phyloP scores from a whole-genome alignment of 2,329 filamentous ascomycete species.

The Massarina eburnea region DNA sequence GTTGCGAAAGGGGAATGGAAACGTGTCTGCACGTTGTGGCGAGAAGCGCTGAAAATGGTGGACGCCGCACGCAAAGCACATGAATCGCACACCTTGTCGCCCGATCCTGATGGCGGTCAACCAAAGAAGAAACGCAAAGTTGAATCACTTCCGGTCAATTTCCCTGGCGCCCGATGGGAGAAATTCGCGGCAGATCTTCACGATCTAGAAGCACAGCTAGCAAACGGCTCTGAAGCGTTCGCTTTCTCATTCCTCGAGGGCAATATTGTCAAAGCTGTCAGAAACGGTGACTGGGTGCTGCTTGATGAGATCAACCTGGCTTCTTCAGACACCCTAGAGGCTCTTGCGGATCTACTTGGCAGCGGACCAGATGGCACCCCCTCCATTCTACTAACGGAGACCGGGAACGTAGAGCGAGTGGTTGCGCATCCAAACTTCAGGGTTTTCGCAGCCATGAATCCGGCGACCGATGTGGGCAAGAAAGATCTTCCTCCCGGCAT shows the following conservation, averaged over 20 bases:
- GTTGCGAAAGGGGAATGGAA: slow-evolving; percentile 83
- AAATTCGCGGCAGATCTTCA: slow-evolving; percentile 73
- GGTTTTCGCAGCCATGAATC: slow-evolving; percentile 98
- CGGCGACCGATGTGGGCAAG: slow-evolving; percentile 95
- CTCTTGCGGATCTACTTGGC: slow-evolving; percentile 82
- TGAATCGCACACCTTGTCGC: slow-evolving; percentile 44
- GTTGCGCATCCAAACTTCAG: slow-evolving; percentile 89
- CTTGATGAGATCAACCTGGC: slow-evolving; percentile 97
- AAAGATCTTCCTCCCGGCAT: slow-evolving; percentile 87
- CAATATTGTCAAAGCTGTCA: slow-evolving; percentile 91
- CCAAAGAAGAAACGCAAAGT: slow-evolving; percentile 71
- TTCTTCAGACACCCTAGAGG: slow-evolving; percentile 90
- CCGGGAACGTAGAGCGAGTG: slow-evolving; percentile 87
- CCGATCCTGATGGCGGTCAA: slow-evolving; percentile 56
- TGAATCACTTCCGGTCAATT: slow-evolving; percentile 52
- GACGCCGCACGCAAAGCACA: slow-evolving; percentile 49
- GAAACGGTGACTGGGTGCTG: slow-evolving; percentile 95
- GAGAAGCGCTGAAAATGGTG: slow-evolving; percentile 86
- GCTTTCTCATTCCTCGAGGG: slow-evolving; percentile 96
- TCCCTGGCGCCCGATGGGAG: slow-evolving; percentile 74
- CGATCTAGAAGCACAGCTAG: slow-evolving; percentile 78
- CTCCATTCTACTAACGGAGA: slow-evolving; percentile 88
- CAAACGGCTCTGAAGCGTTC: slow-evolving; percentile 72
- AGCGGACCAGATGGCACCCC: slow-evolving; percentile 71
- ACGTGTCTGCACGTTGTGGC: slow-evolving; percentile 83